phyloP scores from a whole-genome alignment of 352 stramenopile species.

The Pythium guiyangense region DNA sequence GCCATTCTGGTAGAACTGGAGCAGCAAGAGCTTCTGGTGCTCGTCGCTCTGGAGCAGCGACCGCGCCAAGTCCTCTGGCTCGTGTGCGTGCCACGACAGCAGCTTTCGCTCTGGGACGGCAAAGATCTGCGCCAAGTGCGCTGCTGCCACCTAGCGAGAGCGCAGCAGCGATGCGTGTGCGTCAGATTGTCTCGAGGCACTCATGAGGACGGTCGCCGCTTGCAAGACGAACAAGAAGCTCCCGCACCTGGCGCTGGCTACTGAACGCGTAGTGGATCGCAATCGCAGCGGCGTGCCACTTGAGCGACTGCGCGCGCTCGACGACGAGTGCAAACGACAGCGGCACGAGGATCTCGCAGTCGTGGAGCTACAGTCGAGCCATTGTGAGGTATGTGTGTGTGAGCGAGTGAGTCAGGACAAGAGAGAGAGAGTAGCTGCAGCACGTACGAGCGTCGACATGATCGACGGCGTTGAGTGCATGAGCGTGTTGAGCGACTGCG shows the following conservation, averaged over 20 bases:
- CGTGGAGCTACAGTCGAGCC: constrained; percentile 20
- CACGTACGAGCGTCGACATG: constrained; percentile 32
- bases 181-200: too few relatives aligned
- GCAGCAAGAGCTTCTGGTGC: constrained; percentile 26
- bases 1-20: constrained; percentile 49
- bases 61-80: constrained; percentile 20
- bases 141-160: constrained; percentile 5
- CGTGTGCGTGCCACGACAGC: not conserved
- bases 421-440: not conserved
- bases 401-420: not conserved
- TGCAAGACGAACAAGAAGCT: not conserved
- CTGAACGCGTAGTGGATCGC: constrained; percentile 45
- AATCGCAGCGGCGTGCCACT: constrained; percentile 54
- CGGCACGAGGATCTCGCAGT: constrained; percentile 37
- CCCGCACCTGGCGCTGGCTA: constrained; percentile 18
- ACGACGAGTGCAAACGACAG: constrained; percentile 54
- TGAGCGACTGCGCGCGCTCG: constrained; percentile 46
- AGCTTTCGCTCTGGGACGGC: constrained; percentile 3
- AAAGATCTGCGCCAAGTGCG: constrained; percentile 20
- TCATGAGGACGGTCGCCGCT: too few relatives aligned
- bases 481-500: constrained; percentile 45
- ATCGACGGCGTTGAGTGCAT: constrained; percentile 39
- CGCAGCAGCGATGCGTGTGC: not conserved
- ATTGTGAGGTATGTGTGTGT: not conserved
- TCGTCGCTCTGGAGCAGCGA: constrained; percentile 31